A percentile compares a stretch with the other conserved stretches of the same genome.
Conservation (phyloP, 1,284 basidiomycete genomes). For the Pseudozyma flocculosa region DNA sequence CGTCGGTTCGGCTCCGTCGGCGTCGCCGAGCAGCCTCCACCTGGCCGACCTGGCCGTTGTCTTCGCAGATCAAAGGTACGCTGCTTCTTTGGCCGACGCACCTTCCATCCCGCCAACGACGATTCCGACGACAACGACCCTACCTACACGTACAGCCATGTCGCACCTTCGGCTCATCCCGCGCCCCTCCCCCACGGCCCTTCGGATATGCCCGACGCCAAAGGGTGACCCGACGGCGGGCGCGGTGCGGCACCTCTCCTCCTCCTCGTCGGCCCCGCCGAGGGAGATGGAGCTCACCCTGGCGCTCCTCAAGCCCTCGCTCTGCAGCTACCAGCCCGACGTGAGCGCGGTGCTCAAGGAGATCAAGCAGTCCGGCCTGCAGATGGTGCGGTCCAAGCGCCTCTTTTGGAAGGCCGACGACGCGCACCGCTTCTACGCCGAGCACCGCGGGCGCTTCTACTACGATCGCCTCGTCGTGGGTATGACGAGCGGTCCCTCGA, state of each 20-base stretch:
- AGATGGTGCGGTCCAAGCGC: slow-evolving; percentile 37
- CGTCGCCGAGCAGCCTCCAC: too few species aligned
- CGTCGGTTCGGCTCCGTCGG: too few species aligned
- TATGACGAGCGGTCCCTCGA: slow-evolving; percentile 46
- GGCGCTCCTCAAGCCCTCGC: slow-evolving; percentile 52
- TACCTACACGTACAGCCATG: too few species aligned
- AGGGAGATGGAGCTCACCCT: slow-evolving; percentile 41
- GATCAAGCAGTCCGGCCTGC: slow-evolving; percentile 33
- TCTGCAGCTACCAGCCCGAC: slow-evolving; percentile 48
- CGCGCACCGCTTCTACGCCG: slow-evolving; percentile 51
- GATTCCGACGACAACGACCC: too few species aligned
- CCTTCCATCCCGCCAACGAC: too few species aligned
- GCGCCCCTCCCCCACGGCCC: too few species aligned
- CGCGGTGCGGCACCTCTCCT: too few species aligned
- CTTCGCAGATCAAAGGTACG: too few species aligned
- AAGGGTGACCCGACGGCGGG: too few species aligned
- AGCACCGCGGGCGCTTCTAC: slow-evolving; percentile 54
- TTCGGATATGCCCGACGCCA: too few species aligned
- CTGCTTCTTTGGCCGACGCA: too few species aligned
- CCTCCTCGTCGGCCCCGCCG: background rate
- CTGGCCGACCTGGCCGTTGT: too few species aligned
- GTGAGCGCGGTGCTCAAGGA: slow-evolving; percentile 36
- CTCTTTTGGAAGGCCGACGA: slow-evolving; percentile 47
- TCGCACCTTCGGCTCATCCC: background rate
- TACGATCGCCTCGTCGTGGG: slow-evolving; percentile 51